phyloP scores from a whole-genome alignment of 495 filamentous ascomycete species.

The Xylaria telfairii region DNA sequence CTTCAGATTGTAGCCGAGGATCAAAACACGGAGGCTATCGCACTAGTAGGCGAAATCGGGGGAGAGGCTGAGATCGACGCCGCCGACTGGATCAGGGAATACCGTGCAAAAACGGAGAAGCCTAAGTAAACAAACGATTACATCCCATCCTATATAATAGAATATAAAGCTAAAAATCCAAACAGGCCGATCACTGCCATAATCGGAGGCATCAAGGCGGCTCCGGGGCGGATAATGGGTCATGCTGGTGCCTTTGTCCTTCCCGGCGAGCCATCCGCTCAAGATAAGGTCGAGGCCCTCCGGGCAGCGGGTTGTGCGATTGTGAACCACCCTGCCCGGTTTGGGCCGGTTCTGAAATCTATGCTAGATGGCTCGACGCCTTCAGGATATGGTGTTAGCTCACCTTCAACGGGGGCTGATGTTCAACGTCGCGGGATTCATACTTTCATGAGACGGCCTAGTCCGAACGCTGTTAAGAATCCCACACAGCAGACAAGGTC shows the following conservation, averaged over 20 bases:
- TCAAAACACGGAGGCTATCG: constrained; percentile 78
- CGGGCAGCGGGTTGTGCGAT: constrained; percentile 73
- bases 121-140: constrained; percentile 64
- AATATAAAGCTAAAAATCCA: constrained; percentile 1
- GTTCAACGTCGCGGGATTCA: constrained; percentile 59
- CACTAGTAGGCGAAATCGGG: constrained; percentile 87
- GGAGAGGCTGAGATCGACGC: constrained; percentile 81
- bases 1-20: constrained; percentile 76
- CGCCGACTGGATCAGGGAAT: constrained; percentile 78
- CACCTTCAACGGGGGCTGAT: constrained; percentile 19
- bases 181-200: constrained; percentile 79
- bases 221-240: constrained; percentile 78
- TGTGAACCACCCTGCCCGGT: constrained; percentile 81
- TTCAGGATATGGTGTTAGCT: constrained; percentile 26
- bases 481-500: constrained; percentile 39
- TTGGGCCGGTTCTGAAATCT: constrained; percentile 73
- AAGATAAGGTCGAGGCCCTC: constrained; percentile 71
- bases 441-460: constrained; percentile 18
- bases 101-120: constrained; percentile 59
- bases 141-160: background rate
- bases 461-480: background rate
- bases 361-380: constrained; percentile 33
- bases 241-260: constrained; percentile 83
- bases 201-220: constrained; percentile 72
- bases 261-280: constrained; percentile 68